Evolutionary conservation across 2,329 filamentous ascomycete species (phyloP).

Genomic region (Xylariaceae sp.): DNA sequence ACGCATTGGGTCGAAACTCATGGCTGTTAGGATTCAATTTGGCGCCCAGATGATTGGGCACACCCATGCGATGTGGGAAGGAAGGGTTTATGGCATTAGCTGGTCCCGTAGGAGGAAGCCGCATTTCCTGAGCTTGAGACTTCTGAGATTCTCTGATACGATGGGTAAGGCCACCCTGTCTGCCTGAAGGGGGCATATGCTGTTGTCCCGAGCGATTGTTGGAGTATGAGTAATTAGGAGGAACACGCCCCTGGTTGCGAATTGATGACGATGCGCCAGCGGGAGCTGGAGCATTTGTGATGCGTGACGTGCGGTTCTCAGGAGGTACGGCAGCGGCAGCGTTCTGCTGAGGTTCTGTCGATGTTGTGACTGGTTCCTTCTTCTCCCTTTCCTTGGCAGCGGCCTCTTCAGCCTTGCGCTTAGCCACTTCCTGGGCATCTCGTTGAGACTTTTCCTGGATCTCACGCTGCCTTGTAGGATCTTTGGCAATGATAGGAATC

Average conservation of each 20-base stretch:
- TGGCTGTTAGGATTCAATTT: conserved; percentile 61
- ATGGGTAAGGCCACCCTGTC: conserved; percentile 44
- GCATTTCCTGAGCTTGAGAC: conserved; percentile 52
- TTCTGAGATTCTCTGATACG: conserved; percentile 52
- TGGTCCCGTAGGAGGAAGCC: conserved; percentile 69
- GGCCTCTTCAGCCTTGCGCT: conserved; percentile 39
- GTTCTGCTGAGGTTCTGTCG: conserved; percentile 43
- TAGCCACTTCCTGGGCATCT: conserved; percentile 61
- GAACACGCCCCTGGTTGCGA: conserved; percentile 42
- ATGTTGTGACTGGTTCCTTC: conserved; percentile 37
- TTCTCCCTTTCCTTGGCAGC: conserved; percentile 54
- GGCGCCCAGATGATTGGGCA: conserved; percentile 47
- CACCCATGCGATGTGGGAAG: conserved; percentile 49
- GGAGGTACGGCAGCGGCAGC: conserved; percentile 18
- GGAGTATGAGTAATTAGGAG: conserved; percentile 44
- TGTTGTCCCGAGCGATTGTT: conserved; percentile 43
- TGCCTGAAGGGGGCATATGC: conserved; percentile 38
- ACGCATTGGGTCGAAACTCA: conserved; percentile 83
- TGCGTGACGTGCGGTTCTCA: conserved; percentile 29
- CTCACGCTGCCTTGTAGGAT: conserved; percentile 87
- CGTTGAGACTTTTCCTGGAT: conserved; percentile 84
- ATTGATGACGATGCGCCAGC: conserved; percentile 19
- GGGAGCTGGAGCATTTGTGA: conserved; percentile 28
- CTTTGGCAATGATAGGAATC: conserved; percentile 92
- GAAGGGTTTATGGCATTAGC: conserved; percentile 50